Evolutionary conservation across 2,329 filamentous ascomycete genomes (phyloP).

Genomic region (Curvularia lunata): DNA sequence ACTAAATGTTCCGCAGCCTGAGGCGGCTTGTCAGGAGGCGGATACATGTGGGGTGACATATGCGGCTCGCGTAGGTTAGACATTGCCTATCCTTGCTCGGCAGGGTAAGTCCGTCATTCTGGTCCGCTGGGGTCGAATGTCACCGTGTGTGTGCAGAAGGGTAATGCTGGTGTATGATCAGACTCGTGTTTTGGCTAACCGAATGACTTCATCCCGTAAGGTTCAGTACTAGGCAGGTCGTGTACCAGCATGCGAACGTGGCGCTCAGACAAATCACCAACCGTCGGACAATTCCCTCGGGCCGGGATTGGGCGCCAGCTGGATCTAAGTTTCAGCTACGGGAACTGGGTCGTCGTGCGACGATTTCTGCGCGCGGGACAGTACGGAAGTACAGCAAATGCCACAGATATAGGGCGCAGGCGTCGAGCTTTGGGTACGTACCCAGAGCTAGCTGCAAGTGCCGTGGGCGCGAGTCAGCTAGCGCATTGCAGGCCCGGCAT

Average conservation of each 20-base stretch:
- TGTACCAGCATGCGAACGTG: not conserved
- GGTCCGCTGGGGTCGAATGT: not conserved
- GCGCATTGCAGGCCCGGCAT: not conserved
- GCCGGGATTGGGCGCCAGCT: not conserved
- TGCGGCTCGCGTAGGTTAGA: not conserved
- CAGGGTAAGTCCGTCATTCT: not conserved
- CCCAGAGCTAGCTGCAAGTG: conserved; percentile 5
- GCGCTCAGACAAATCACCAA: not conserved
- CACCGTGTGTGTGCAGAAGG: not conserved
- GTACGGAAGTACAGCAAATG: not conserved
- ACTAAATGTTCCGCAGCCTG: not conserved
- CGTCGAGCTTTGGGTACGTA: not conserved
- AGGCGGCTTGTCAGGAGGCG: not conserved
- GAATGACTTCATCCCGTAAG: not conserved
- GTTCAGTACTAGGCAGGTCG: not conserved
- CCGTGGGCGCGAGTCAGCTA: conserved; percentile 10
- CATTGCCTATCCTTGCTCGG: not conserved
- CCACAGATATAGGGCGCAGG: not conserved
- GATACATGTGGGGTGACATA: not conserved
- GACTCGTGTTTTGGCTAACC: not conserved
- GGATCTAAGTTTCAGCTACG: conserved; percentile 9
- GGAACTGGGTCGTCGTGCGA: conserved; percentile 7
- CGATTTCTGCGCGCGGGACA: conserved; percentile 1
- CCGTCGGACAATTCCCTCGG: not conserved
- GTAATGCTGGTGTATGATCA: not conserved